Conservation (phyloP, 257 asterid genomes). For the Perilla frutescens region DNA sequence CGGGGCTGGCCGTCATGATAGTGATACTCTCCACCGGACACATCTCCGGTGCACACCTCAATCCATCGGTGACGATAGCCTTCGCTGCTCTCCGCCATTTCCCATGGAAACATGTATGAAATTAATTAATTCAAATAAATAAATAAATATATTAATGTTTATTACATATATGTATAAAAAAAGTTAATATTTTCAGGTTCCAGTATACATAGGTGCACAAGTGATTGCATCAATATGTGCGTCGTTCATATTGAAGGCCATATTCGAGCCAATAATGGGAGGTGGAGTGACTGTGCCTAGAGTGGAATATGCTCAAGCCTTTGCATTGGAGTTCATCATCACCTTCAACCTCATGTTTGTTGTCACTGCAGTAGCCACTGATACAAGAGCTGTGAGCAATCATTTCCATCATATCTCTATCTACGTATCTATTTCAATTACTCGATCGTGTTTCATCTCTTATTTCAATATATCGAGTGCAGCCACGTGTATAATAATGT, state of each 20-base stretch:
- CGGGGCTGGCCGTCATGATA: slow-evolving; percentile 90
- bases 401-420: not conserved
- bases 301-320: slow-evolving; percentile 63
- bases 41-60: slow-evolving; percentile 95
- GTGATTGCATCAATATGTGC: slow-evolving; percentile 71
- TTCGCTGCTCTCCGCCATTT: slow-evolving; percentile 88
- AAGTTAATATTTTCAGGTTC: slow-evolving; percentile 49
- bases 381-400: slow-evolving; percentile 83
- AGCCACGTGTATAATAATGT: too few relatives aligned
- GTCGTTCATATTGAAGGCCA: slow-evolving; percentile 60
- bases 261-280: slow-evolving; percentile 74
- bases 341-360: slow-evolving; percentile 92
- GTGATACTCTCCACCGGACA: slow-evolving; percentile 93
- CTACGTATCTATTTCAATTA: too few relatives aligned
- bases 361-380: slow-evolving; percentile 88
- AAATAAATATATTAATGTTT: too few relatives aligned
- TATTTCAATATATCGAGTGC: too few relatives aligned
- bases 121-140: too few relatives aligned
- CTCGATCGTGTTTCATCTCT: too few relatives aligned
- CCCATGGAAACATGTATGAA: slow-evolving; percentile 77
- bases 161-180: too few relatives aligned
- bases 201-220: slow-evolving; percentile 80
- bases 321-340: slow-evolving; percentile 79
- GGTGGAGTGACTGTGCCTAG: slow-evolving; percentile 84
- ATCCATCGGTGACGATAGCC: slow-evolving; percentile 86